Base-by-base conservation (phyloP, 2,329 filamentous ascomycete species). In the Pseudogymnoascus verrucosus region DNA sequence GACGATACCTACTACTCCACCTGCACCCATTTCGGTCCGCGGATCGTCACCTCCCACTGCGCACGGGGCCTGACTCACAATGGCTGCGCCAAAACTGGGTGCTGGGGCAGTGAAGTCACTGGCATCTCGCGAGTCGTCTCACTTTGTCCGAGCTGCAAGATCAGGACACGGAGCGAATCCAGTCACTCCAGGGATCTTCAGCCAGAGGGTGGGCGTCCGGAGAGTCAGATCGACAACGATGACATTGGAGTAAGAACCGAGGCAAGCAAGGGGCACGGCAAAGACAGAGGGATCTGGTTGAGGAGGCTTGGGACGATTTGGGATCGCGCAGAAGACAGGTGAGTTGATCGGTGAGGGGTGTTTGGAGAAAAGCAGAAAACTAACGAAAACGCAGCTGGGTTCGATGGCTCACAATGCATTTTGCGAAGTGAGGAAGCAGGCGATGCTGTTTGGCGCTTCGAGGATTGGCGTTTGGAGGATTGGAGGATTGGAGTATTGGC, bases 231-330 rank as follows among this genome's bases (percentile, higher is more conserved):
- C 28, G 12, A 19, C 51, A 34, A 19, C 28, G 28, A 19, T 4
- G 16, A 57, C 16, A 34, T 57, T 34, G 51, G 51, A 57, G 51
- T 57, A 57, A 57, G 51, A 57, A 34, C 4, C n/a, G 59, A 61
- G 59, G 59, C 34, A 19, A 39, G 34, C 59, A 42, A 61, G 19
- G 34, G 39, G 36, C 4, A n/a, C 3, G 59, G 34, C 21, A 42
- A 61, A 39, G 34, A 61, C 36, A 39, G 34, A n/a, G 59, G 12
- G 8, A n/a, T 61, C 19, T 61, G 59, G 59, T 26, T 61, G 36
- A 61, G 39, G 34, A 39, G 34, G 19, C 21, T 61, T 31, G 34
- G 59, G 3, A 61, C 6, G 34, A 26, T 31, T 16, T 40, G 59
- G 39, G 10, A 61, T 11, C 59, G 19, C 5, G 34, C 7, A n/a